Evolutionary conservation across 495 filamentous ascomycete species (phyloP).

Genomic region (Peziza echinospora): DNA sequence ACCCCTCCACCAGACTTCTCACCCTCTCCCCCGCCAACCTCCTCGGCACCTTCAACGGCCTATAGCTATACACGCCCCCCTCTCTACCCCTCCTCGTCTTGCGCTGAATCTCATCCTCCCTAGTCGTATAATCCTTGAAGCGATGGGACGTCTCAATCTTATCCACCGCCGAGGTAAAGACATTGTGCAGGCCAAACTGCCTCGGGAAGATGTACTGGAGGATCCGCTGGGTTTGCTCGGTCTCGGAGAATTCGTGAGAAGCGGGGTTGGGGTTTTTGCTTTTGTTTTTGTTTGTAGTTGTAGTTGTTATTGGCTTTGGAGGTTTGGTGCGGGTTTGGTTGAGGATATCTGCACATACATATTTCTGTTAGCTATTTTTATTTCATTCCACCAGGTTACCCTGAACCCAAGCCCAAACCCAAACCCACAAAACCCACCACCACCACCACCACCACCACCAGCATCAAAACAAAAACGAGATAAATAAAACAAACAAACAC

Average conservation of each 20-base stretch:
- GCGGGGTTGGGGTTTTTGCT: neutral
- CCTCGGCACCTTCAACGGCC: slow-evolving; percentile 36
- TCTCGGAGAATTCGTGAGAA: slow-evolving; percentile 20
- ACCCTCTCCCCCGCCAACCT: slow-evolving; percentile 45
- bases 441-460: too few species aligned
- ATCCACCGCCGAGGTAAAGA: slow-evolving; percentile 52
- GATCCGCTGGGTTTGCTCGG: slow-evolving; percentile 42
- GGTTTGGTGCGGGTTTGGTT: slow-evolving; percentile 42
- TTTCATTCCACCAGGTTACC: too few species aligned
- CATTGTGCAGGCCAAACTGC: slow-evolving; percentile 78
- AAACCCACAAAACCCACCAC: too few species aligned
- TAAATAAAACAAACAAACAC: neutral
- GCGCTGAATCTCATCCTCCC: slow-evolving; percentile 55
- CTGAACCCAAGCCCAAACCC: too few species aligned
- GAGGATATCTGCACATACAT: slow-evolving; percentile 43
- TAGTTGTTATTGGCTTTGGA: too few species aligned
- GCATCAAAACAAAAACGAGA: slow-evolving; percentile 1
- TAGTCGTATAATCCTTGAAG: slow-evolving; percentile 60
- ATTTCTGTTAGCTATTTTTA: too few species aligned
- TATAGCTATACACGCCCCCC: slow-evolving; percentile 9
- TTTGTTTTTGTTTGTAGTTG: too few species aligned
- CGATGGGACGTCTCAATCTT: slow-evolving; percentile 39
- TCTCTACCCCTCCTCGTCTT: slow-evolving; percentile 18
- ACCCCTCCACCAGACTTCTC: slow-evolving; percentile 35
- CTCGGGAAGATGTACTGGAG: slow-evolving; percentile 87